A percentile compares a stretch with the other conserved stretches of the same genome.
Evolutionary conservation across 306 rosid species (phyloP).

Genomic region (Fragaria ananassa): DNA sequence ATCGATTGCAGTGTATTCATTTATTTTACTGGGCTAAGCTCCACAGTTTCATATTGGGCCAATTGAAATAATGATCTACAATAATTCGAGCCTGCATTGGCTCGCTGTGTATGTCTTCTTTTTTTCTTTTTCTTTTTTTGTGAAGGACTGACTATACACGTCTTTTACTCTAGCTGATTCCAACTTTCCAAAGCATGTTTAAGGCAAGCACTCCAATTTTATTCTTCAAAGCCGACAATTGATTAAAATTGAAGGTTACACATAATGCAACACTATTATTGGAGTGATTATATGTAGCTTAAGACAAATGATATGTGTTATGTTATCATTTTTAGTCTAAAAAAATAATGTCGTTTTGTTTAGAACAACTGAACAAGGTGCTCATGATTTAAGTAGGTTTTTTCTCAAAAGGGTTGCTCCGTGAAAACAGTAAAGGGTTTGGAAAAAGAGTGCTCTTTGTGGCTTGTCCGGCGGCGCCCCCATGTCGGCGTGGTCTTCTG

Average conservation of each 20-base stretch:
- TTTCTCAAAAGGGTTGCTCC: too few species aligned
- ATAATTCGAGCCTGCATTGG: too few species aligned
- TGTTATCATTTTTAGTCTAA: neutral
- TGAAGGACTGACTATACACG: too few species aligned
- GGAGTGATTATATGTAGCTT: neutral
- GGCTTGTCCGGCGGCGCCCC: too few species aligned
- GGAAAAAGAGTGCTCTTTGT: too few species aligned
- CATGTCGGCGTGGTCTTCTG: too few species aligned
- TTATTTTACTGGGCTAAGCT: neutral
- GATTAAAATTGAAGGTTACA: neutral
- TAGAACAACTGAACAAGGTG: neutral
- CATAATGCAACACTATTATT: neutral
- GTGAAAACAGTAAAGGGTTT: too few species aligned
- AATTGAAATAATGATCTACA: too few species aligned
- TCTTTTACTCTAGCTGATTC: too few species aligned
- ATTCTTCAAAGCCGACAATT: neutral
- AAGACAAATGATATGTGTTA: neutral
- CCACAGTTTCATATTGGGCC: neutral
- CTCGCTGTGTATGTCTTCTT: too few species aligned
- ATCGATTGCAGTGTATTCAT: neutral
- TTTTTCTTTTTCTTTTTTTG: too few species aligned
- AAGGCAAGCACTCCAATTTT: neutral
- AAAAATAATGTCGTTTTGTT: neutral
- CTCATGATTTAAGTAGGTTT: neutral
- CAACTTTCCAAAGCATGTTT: neutral